Percentiles rank a stretch among this genome's conserved stretches.
Conservation (phyloP, 768 basidiomycete genomes). For the Lentinula sp. region DNA sequence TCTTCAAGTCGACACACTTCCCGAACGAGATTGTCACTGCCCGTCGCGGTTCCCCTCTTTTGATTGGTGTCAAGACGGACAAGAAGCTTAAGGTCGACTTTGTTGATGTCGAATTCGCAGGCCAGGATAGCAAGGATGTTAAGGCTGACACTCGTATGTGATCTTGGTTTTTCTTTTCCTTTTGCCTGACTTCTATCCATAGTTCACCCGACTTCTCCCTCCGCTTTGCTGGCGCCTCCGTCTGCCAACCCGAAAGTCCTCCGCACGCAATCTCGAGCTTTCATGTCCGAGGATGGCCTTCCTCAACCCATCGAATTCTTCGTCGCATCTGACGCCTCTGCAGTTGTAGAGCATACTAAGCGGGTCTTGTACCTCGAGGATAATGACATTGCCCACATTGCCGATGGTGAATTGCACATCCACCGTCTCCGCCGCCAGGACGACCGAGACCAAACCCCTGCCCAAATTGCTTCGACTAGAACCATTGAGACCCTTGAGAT, state of each 20-base stretch:
- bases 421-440: slow-evolving; percentile 94
- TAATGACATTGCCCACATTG: slow-evolving; percentile 97
- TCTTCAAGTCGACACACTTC: slow-evolving; percentile 95
- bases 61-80: slow-evolving; percentile 99
- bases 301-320: slow-evolving; percentile 99
- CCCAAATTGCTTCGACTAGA: slow-evolving; percentile 68
- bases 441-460: slow-evolving; percentile 53
- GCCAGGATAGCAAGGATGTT: slow-evolving; percentile 49
- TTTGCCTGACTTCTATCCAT: not conserved
- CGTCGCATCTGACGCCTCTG: slow-evolving; percentile 94
- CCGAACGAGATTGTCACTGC: slow-evolving; percentile 95
- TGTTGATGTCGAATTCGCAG: slow-evolving; percentile 94
- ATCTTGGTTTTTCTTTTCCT: not conserved
- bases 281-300: slow-evolving; percentile 97
- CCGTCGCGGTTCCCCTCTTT: slow-evolving; percentile 92
- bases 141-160: slow-evolving; percentile 36
- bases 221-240: slow-evolving; percentile 61
- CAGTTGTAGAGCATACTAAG: slow-evolving; percentile 98
- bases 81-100: slow-evolving; percentile 99
- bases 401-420: slow-evolving; percentile 96
- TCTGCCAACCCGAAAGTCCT: slow-evolving; percentile 69
- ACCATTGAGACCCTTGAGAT: slow-evolving; percentile 98
- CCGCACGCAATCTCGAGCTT: slow-evolving; percentile 93
- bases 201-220: slow-evolving; percentile 49
- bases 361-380: slow-evolving; percentile 98